A percentile compares a stretch with the other conserved stretches of the same genome.
These are phyloP conservation scores for Apophysomyces ossiformis DNA, from an alignment of 371 early-diverging fungal species.

Conservation along the genomic window DNA sequence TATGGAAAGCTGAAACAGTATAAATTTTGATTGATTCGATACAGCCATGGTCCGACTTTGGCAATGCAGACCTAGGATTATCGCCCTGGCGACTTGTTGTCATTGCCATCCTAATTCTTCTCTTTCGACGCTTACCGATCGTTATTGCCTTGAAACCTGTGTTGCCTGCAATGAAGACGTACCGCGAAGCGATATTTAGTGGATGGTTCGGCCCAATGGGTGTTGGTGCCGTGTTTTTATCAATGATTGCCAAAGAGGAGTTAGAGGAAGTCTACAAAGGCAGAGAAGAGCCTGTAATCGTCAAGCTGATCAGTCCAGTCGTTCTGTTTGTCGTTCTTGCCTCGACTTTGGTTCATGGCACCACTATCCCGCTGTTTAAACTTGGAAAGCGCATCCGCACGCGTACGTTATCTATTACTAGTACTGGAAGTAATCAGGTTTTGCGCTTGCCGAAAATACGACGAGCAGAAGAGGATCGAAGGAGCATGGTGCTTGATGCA, in stretches of 20 bases:
- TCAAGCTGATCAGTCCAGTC: constrained; percentile 60
- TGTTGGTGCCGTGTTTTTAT: constrained; percentile 83
- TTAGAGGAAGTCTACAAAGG: constrained; percentile 40
- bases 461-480: constrained; percentile 3
- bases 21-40: constrained; percentile 2
- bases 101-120: constrained; percentile 71
- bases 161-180: constrained; percentile 77
- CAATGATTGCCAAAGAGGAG: constrained; percentile 62
- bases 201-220: constrained; percentile 98
- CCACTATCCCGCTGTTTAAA: constrained; percentile 78
- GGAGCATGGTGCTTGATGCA: constrained; percentile 25
- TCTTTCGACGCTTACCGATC: constrained; percentile 85
- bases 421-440: constrained; percentile 45
- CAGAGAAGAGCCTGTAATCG: constrained; percentile 27
- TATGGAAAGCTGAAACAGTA: not conserved
- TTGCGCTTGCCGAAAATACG: constrained; percentile 45
- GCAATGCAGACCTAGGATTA: constrained; percentile 52
- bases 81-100: constrained; percentile 74
- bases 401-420: constrained; percentile 52
- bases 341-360: constrained; percentile 82
- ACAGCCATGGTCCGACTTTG: constrained; percentile 77
- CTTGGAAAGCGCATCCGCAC: constrained; percentile 60
- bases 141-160: constrained; percentile 66
- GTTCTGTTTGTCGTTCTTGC: constrained; percentile 77
- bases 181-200: constrained; percentile 87